Conservation (phyloP, 2,329 filamentous ascomycete species). For the Fusarium secorum region DNA sequence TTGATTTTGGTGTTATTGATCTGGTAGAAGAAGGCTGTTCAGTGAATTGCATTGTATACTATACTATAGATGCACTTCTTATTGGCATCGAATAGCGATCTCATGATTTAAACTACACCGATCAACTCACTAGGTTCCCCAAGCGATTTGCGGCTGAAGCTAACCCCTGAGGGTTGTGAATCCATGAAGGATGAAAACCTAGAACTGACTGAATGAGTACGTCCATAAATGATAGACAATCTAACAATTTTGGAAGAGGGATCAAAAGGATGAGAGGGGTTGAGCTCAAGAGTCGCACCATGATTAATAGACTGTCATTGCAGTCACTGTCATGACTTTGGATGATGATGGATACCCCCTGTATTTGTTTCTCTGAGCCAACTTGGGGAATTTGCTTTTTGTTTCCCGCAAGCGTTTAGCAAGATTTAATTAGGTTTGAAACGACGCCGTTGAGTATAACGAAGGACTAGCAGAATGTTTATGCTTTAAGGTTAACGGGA, state of each 20-base stretch:
- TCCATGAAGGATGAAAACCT: conserved; percentile 11
- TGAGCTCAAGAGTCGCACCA: conserved; percentile 27
- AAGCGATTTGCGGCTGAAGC: conserved; percentile 23
- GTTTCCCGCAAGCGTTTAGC: neutral
- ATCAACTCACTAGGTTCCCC: neutral
- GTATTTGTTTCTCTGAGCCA: neutral
- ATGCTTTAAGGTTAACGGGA: conserved; percentile 2
- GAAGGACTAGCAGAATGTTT: neutral
- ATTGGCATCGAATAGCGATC: neutral
- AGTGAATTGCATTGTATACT: neutral
- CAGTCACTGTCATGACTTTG: neutral
- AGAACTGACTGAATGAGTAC: conserved; percentile 5
- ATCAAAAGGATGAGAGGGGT: neutral
- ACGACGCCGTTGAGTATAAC: too few species aligned
- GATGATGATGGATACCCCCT: conserved; percentile 3
- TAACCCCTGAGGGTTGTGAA: conserved; percentile 8
- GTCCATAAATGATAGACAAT: neutral
- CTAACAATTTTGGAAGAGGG: neutral
- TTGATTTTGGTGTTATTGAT: neutral
- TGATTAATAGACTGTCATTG: neutral
- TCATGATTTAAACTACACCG: neutral
- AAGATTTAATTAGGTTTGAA: neutral
- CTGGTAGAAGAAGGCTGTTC: too few species aligned
- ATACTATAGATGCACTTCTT: too few species aligned
- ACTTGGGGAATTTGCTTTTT: conserved; percentile 1